phyloP scores from a whole-genome alignment of 305 asterid species.

The Solanum hybrid region DNA sequence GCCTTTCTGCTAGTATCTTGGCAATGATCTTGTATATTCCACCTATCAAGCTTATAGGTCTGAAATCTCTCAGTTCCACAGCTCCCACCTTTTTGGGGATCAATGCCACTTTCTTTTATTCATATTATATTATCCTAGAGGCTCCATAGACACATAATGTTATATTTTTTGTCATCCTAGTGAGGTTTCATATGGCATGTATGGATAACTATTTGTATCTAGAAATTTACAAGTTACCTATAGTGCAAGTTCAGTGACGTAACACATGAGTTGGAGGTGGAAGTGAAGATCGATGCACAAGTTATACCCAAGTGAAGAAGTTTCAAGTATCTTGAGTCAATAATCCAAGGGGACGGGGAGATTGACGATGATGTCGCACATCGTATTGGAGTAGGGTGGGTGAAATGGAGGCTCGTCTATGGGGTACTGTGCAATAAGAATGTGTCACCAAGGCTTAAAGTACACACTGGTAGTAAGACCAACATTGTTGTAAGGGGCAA shows the following conservation, averaged over 20 bases:
- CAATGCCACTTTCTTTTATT: neutral
- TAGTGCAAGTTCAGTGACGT: neutral
- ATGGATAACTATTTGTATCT: neutral
- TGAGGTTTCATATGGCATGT: neutral
- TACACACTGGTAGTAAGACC: neutral
- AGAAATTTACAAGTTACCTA: neutral
- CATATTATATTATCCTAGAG: neutral
- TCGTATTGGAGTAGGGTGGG: neutral
- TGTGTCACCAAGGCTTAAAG: neutral
- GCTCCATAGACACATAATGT: neutral
- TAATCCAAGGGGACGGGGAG: neutral
- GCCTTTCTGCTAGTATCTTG: too few species aligned
- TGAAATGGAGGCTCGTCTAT: neutral
- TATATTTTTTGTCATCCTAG: neutral
- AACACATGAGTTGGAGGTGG: neutral
- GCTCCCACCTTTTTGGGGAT: too few species aligned
- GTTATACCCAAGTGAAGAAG: neutral
- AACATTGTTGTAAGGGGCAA: neutral
- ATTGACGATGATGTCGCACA: neutral
- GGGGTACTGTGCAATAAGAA: neutral
- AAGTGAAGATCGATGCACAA: neutral
- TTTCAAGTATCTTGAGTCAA: neutral
- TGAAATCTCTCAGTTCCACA: too few species aligned
- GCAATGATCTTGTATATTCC: too few species aligned
- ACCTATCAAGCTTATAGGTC: too few species aligned